phyloP scores from a whole-genome alignment of 768 basidiomycete species.

The Calocera cornea region DNA sequence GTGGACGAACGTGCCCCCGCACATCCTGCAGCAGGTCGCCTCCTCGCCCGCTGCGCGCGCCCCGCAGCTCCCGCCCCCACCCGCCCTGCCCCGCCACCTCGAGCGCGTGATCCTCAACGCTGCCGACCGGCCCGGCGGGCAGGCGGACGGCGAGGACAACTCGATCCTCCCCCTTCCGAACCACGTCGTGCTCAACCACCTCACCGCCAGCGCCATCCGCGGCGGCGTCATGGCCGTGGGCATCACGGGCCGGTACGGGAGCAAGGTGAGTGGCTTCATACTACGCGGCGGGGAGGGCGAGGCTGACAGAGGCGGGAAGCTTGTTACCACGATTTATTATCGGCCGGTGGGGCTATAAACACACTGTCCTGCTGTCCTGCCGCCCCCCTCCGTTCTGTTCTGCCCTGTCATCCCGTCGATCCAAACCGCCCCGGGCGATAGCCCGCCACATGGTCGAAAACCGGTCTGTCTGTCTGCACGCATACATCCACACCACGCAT shows the following conservation, averaged over 20 bases:
- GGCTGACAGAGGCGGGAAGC: background rate
- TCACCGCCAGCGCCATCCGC: slow-evolving; percentile 88
- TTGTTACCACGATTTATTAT: background rate
- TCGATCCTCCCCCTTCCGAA: slow-evolving; percentile 84
- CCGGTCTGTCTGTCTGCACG: no score
- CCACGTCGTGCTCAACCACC: slow-evolving; percentile 86
- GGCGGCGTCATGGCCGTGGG: slow-evolving; percentile 89
- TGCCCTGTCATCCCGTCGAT: background rate
- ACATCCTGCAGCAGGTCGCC: slow-evolving; percentile 17
- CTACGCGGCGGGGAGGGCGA: background rate
- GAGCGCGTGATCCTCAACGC: slow-evolving; percentile 86
- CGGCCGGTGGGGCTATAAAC: background rate
- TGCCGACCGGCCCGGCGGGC: slow-evolving; percentile 17
- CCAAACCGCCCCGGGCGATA: no score
- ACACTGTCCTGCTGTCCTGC: no score
- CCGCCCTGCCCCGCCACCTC: slow-evolving; percentile 74
- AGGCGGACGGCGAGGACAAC: slow-evolving; percentile 50
- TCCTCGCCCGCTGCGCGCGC: slow-evolving; percentile 39
- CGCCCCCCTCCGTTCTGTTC: no score
- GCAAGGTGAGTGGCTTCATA: slow-evolving; percentile 49
- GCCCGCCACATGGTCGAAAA: no score
- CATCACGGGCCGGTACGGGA: slow-evolving; percentile 77
- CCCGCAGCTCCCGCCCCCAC: slow-evolving; percentile 77
- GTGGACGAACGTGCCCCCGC: slow-evolving; percentile 29
- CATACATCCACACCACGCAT: no score